phyloP scores from a whole-genome alignment of 768 basidiomycete genomes.

The Psilocybe sp. region DNA sequence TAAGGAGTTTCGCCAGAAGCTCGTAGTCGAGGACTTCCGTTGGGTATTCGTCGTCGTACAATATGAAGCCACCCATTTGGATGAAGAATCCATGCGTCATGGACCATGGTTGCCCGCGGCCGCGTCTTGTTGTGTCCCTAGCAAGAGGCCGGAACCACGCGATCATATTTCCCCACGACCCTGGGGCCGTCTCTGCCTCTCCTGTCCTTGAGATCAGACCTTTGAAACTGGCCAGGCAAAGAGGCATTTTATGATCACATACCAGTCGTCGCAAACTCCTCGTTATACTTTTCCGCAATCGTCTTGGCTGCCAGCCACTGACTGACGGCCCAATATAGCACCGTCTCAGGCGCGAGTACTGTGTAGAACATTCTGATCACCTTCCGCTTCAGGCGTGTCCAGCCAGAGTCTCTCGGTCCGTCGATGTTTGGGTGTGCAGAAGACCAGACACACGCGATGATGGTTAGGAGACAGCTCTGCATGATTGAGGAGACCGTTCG shows the following conservation, averaged over 20 bases:
- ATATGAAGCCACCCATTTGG: slow-evolving; percentile 19
- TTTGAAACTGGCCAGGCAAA: not conserved
- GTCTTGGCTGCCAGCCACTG: slow-evolving; percentile 13
- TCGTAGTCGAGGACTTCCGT: not conserved
- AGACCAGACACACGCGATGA: slow-evolving; percentile 8
- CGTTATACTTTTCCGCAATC: slow-evolving; percentile 8
- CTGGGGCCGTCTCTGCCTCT: not conserved
- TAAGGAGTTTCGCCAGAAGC: slow-evolving; percentile 10
- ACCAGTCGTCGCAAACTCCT: not conserved
- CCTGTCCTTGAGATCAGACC: not conserved
- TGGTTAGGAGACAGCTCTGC: slow-evolving; percentile 5
- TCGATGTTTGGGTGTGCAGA: slow-evolving; percentile 13
- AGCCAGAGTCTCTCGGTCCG: not conserved
- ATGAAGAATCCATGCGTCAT: slow-evolving; percentile 15
- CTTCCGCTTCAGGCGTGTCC: not conserved
- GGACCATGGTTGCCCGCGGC: slow-evolving; percentile 7
- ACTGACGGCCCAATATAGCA: slow-evolving; percentile 16
- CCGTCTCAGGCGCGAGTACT: slow-evolving; percentile 15
- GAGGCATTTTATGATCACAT: not conserved
- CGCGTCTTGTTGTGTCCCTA: not conserved
- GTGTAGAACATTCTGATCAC: slow-evolving; percentile 4
- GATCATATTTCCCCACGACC: not conserved
- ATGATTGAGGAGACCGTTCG: too few relatives aligned
- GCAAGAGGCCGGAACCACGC: not conserved
- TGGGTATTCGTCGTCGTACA: slow-evolving; percentile 17